Percentiles rank a stretch among this genome's conserved stretches.
Evolutionary conservation across 805 yeast genomes (phyloP).

Genomic region (Lachancea sp.): DNA sequence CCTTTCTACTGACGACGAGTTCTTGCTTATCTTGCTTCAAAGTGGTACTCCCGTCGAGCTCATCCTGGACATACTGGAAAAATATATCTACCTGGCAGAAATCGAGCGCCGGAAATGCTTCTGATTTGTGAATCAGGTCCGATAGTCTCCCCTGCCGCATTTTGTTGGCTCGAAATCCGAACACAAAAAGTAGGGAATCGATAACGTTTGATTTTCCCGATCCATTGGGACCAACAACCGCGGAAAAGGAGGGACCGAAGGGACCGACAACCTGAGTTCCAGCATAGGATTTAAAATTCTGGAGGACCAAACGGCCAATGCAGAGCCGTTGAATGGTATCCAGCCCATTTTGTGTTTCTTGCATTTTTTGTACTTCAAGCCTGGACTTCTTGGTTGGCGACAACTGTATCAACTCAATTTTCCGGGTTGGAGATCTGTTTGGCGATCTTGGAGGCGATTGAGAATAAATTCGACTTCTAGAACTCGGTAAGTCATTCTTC

Average conservation of each 20-base stretch:
- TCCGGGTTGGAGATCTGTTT: conserved; percentile 34
- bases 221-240: conserved; percentile 98
- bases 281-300: conserved; percentile 92
- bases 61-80: conserved; percentile 71
- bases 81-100: conserved; percentile 89
- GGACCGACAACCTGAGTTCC: conserved; percentile 93
- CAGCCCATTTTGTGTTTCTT: conserved; percentile 30
- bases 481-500: conserved; percentile 19
- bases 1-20: conserved; percentile 73
- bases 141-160: conserved; percentile 95
- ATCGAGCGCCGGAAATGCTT: conserved; percentile 53
- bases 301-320: conserved; percentile 64
- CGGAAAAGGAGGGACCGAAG: conserved; percentile 86
- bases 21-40: conserved; percentile 47
- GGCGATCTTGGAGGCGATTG: conserved; percentile 33
- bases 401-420: conserved; percentile 37
- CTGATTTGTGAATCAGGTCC: conserved; percentile 89
- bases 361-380: conserved; percentile 27
- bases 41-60: conserved; percentile 39
- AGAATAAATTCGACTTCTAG: conserved; percentile 32
- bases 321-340: conserved; percentile 49
- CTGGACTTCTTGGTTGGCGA: conserved; percentile 37
- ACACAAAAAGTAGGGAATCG: conserved; percentile 91
- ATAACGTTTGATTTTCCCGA: conserved; percentile 97
- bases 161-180: conserved; percentile 93